These are phyloP conservation scores for Hymenoscyphus repandus DNA, from an alignment of 2,329 filamentous ascomycete genomes.

Conservation along the genomic window DNA sequence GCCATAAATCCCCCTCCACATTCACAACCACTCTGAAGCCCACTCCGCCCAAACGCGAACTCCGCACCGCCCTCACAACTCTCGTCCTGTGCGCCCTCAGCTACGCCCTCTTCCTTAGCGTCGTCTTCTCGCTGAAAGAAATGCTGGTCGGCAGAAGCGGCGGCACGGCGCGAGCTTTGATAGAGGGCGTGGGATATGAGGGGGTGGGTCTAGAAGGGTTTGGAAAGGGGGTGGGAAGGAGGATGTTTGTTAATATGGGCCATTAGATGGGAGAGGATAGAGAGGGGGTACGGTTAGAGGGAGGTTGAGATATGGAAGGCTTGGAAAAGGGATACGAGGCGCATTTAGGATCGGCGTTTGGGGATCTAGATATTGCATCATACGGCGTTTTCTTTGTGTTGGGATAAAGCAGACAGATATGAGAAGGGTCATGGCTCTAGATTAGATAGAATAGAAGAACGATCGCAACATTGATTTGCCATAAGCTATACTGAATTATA, in stretches of 20 bases:
- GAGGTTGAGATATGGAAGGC: too few species aligned
- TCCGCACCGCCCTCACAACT: neutral
- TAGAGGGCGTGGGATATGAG: neutral
- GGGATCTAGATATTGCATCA: too few species aligned
- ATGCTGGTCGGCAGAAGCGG: neutral
- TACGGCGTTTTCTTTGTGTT: too few species aligned
- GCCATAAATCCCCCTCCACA: neutral
- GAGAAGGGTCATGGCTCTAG: too few species aligned
- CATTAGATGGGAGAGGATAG: neutral
- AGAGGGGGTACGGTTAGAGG: neutral
- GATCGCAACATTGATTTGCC: too few species aligned
- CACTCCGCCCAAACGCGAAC: neutral
- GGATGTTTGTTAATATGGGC: constrained; percentile 6
- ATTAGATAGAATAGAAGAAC: too few species aligned
- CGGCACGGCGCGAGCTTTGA: neutral
- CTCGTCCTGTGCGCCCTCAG: constrained; percentile 2
- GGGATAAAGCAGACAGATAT: too few species aligned
- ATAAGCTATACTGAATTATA: too few species aligned
- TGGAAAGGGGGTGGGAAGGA: constrained; percentile 2
- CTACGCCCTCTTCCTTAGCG: constrained; percentile 3
- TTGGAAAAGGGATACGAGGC: too few species aligned
- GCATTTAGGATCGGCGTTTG: too few species aligned
- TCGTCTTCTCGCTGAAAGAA: constrained; percentile 2
- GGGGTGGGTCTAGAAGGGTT: neutral
- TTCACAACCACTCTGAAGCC: neutral